These are phyloP conservation scores for Suillus discolor DNA, from an alignment of 768 basidiomycete genomes.

Conservation along the genomic window DNA sequence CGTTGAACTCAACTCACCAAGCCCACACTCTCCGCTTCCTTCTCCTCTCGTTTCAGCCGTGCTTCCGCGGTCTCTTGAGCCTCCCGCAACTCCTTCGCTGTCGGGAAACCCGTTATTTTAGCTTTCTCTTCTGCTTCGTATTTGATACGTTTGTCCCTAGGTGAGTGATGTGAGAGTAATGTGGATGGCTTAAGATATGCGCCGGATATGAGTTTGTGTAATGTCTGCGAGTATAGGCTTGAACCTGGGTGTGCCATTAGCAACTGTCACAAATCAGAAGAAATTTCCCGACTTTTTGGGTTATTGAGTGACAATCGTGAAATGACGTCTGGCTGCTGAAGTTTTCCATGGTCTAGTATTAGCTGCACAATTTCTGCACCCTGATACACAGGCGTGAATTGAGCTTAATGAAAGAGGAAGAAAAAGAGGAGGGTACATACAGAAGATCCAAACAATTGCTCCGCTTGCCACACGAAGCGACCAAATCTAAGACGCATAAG, in stretches of 20 bases:
- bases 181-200: constrained; percentile 84
- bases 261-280: constrained; percentile 16
- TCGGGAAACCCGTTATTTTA: constrained; percentile 75
- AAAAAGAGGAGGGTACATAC: constrained; percentile 47
- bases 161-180: constrained; percentile 74
- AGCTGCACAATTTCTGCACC: constrained; percentile 75
- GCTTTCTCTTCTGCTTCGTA: constrained; percentile 80
- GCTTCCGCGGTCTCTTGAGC: constrained; percentile 68
- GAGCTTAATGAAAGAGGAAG: background rate
- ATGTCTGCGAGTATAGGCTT: constrained; percentile 54
- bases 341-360: constrained; percentile 84
- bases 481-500: constrained; percentile 83
- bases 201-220: constrained; percentile 71
- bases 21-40: constrained; percentile 72
- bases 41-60: constrained; percentile 68
- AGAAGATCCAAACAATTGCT: constrained; percentile 65
- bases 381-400: constrained; percentile 39
- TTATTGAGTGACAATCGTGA: constrained; percentile 52
- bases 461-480: constrained; percentile 74
- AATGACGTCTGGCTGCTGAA: constrained; percentile 74
- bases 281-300: constrained; percentile 52
- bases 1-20: constrained; percentile 55
- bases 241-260: constrained; percentile 33
- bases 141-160: constrained; percentile 76
- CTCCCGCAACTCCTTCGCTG: constrained; percentile 75